Evolutionary conservation across 208 protist species (phyloP).

Genomic region (Novymonas esmeraldas): DNA sequence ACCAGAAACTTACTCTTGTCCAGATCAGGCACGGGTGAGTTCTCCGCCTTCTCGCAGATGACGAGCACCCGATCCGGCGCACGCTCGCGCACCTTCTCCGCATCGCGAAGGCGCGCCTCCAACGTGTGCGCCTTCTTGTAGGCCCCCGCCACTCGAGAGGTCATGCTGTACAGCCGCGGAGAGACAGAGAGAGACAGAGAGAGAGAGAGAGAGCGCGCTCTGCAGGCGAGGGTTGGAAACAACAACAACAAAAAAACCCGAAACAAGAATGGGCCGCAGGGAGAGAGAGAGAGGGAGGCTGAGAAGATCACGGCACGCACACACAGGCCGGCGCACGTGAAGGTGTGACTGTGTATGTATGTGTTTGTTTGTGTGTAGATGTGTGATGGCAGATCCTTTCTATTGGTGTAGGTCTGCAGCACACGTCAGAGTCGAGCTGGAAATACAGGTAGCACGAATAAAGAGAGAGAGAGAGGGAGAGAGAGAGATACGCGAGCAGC

Average conservation of each 20-base stretch:
- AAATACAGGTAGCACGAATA: too few species aligned
- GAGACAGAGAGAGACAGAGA: background rate
- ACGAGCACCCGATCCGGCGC: constrained; percentile 88
- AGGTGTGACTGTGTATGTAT: too few species aligned
- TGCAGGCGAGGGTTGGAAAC: background rate
- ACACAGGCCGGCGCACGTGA: too few species aligned
- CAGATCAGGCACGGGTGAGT: constrained; percentile 89
- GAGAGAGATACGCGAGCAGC: too few species aligned
- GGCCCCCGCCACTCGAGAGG: constrained; percentile 26
- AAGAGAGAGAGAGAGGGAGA: too few species aligned
- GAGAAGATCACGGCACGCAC: too few species aligned
- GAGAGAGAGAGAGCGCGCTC: too few species aligned
- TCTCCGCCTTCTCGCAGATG: constrained; percentile 93
- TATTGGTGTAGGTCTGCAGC: too few species aligned
- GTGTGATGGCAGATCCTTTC: too few species aligned
- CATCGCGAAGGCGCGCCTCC: constrained; percentile 70
- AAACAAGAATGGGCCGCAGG: background rate
- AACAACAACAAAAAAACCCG: background rate
- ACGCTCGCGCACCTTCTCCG: constrained; percentile 61
- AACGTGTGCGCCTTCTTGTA: constrained; percentile 73
- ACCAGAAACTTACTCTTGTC: constrained; percentile 94
- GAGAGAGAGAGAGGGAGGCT: background rate
- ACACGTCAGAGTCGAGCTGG: too few species aligned
- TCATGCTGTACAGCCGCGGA: background rate
- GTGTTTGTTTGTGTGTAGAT: too few species aligned